phyloP scores from a whole-genome alignment of 2,329 filamentous ascomycete genomes.

The Aspergillus japonicus region DNA sequence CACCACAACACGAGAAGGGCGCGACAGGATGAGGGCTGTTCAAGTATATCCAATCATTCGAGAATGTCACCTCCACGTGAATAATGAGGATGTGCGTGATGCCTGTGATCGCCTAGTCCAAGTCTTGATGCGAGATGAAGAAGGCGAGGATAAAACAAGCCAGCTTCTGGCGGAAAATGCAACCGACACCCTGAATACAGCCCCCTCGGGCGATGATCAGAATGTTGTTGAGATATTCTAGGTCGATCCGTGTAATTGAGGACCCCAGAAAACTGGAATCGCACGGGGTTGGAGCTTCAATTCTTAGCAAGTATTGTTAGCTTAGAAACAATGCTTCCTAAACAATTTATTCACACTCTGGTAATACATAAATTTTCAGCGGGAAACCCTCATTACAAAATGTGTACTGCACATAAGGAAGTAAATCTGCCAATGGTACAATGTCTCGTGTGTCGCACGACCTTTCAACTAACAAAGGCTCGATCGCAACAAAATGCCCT shows the following conservation, averaged over 20 bases:
- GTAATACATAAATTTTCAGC: not conserved
- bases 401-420: too few species aligned
- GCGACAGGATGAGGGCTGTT: conserved; percentile 70
- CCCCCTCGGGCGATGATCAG: conserved; percentile 45
- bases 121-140: conserved; percentile 79
- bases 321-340: not conserved
- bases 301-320: not conserved
- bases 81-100: conserved; percentile 77
- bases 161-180: conserved; percentile 19
- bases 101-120: conserved; percentile 88
- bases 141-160: conserved; percentile 50
- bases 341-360: too few species aligned
- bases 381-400: not conserved
- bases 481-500: not conserved
- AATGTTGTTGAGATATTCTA: conserved; percentile 49
- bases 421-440: too few species aligned
- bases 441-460: too few species aligned
- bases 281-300: not conserved
- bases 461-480: not conserved
- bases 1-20: conserved; percentile 71
- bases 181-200: not conserved
- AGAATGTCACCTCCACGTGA: conserved; percentile 75
- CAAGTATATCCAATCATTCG: conserved; percentile 88
- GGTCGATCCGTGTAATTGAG: conserved; percentile 3
- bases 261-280: not conserved